These are phyloP conservation scores for Populus hybrid DNA, from an alignment of 441 rosid species.

Conservation along the genomic window DNA sequence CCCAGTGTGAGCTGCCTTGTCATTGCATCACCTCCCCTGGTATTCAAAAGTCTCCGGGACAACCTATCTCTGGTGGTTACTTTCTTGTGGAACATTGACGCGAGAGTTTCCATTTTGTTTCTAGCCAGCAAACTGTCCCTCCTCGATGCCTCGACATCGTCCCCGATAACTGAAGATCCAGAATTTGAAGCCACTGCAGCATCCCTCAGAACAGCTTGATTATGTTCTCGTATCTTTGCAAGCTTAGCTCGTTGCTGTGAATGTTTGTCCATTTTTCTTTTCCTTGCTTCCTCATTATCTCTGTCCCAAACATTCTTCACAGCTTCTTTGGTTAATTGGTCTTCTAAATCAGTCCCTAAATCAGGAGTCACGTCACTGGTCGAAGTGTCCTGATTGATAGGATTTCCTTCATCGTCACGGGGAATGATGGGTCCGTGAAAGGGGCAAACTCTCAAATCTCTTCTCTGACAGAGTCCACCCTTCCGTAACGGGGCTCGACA, in stretches of 20 bases:
- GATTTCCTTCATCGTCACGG: slow-evolving; percentile 64
- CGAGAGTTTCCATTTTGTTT: slow-evolving; percentile 54
- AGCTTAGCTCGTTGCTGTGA: slow-evolving; percentile 60
- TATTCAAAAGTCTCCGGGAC: slow-evolving; percentile 47
- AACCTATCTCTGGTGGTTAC: slow-evolving; percentile 64
- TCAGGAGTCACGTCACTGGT: slow-evolving; percentile 18
- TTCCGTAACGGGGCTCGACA: slow-evolving; percentile 71
- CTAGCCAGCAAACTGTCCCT: slow-evolving; percentile 32
- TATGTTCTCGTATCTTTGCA: slow-evolving; percentile 72
- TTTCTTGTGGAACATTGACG: slow-evolving; percentile 61
- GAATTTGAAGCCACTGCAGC: slow-evolving; percentile 84
- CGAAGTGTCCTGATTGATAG: slow-evolving; percentile 31
- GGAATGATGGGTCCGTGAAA: slow-evolving; percentile 85
- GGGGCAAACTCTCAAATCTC: slow-evolving; percentile 75
- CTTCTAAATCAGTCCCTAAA: slow-evolving; percentile 41
- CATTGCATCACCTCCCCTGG: slow-evolving; percentile 44
- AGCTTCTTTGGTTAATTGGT: slow-evolving; percentile 71
- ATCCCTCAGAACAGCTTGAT: slow-evolving; percentile 62
- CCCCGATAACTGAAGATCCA: slow-evolving; percentile 44
- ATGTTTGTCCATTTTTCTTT: slow-evolving; percentile 47
- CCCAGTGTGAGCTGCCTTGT: slow-evolving; percentile 44
- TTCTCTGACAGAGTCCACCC: slow-evolving; percentile 83
- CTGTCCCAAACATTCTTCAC: slow-evolving; percentile 59
- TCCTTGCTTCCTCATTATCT: slow-evolving; percentile 54
- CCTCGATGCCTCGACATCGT: slow-evolving; percentile 29